These are phyloP conservation scores for Aurinia saxatilis DNA, from an alignment of 345 rosid species.

Conservation along the genomic window DNA sequence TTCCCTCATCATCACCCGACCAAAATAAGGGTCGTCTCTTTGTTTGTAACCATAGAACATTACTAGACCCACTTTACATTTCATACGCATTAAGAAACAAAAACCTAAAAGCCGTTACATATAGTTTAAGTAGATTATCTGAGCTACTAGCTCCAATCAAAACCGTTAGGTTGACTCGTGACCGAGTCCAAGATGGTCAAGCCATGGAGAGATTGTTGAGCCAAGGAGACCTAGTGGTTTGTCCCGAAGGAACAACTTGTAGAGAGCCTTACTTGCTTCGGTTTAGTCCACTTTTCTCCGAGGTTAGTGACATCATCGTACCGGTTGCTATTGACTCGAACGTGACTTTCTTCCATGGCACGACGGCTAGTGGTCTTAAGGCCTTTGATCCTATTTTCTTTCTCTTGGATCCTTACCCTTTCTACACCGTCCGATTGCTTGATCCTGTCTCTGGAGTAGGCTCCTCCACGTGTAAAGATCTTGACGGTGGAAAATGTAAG, in stretches of 20 bases:
- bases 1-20: neutral
- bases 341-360: constrained; percentile 44
- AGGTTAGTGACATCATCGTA: constrained; percentile 40
- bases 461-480: constrained; percentile 18
- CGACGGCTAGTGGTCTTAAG: constrained; percentile 52
- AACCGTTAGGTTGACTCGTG: constrained; percentile 35
- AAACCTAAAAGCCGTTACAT: constrained; percentile 44
- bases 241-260: constrained; percentile 66
- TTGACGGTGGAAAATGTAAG: constrained; percentile 15
- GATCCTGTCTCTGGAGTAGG: constrained; percentile 18
- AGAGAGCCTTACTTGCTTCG: constrained; percentile 55
- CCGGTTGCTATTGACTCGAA: constrained; percentile 43
- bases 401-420: constrained; percentile 35
- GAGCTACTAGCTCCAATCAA: constrained; percentile 43
- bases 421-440: constrained; percentile 23
- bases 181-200: constrained; percentile 33
- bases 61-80: constrained; percentile 44
- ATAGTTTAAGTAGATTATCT: constrained; percentile 39
- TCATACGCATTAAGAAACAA: constrained; percentile 24
- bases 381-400: constrained; percentile 43
- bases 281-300: constrained; percentile 56
- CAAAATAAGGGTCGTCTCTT: constrained; percentile 28
- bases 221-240: constrained; percentile 41
- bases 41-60: constrained; percentile 53
- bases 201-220: constrained; percentile 29